Percentiles rank a stretch among this genome's conserved stretches.
Conservation (phyloP, 495 filamentous ascomycete species). For the Aspergillus wentii region DNA sequence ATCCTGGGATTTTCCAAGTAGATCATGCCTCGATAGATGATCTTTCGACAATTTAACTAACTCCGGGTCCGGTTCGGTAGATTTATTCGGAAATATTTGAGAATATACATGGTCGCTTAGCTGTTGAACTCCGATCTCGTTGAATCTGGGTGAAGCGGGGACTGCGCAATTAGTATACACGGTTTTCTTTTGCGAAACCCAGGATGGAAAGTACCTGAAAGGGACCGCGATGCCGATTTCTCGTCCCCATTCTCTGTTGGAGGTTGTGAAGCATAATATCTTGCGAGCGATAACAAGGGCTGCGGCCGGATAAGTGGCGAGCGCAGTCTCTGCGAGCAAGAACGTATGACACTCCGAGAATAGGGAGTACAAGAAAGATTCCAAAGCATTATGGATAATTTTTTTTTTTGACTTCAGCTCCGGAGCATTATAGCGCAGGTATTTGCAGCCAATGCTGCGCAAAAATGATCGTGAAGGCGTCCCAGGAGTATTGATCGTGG, state of each 20-base stretch:
- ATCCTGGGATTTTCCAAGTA: constrained; percentile 86
- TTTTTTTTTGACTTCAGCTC: background rate
- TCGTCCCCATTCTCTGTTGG: constrained; percentile 21
- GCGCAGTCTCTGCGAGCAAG: constrained; percentile 22
- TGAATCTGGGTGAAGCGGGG: constrained; percentile 63
- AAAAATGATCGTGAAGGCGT: too few species aligned
- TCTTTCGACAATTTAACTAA: constrained; percentile 74
- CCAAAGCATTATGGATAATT: constrained; percentile 17
- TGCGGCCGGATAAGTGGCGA: constrained; percentile 13
- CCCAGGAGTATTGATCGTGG: too few species aligned
- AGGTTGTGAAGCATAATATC: constrained; percentile 21
- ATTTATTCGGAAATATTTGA: constrained; percentile 71
- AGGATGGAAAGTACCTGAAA: constrained; percentile 27
- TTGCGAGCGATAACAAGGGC: constrained; percentile 12
- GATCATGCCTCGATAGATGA: constrained; percentile 80
- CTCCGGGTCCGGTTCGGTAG: constrained; percentile 54
- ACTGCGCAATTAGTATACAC: constrained; percentile 37
- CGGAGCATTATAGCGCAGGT: constrained; percentile 21
- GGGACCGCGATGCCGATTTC: constrained; percentile 11
- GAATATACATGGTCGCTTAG: constrained; percentile 73
- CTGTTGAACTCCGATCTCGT: constrained; percentile 92
- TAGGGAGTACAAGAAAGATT: constrained; percentile 27
- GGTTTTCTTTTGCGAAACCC: constrained; percentile 1
- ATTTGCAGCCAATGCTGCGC: constrained; percentile 13
- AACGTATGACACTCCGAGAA: constrained; percentile 30